Evolutionary conservation across 2,329 filamentous ascomycete species (phyloP), one percentile per base, ranked within the genome.

Genomic region (Orbilia ellipsospora): DNA sequence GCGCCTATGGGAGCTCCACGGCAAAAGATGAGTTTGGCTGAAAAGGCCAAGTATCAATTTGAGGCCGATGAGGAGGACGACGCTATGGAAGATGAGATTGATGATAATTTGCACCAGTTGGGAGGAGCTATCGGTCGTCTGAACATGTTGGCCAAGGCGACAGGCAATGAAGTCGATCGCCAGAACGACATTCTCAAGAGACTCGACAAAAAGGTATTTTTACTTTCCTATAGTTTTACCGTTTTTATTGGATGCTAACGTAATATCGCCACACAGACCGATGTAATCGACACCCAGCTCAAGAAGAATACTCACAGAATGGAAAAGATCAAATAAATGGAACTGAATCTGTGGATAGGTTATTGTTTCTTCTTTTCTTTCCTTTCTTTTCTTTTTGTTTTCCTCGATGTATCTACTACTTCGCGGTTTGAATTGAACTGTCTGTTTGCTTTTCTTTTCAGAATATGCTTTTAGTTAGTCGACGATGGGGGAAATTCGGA

Each of bases 171-270:
- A 81, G 86, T 95, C 23, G 89, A 92, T 76, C 84, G 87, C 70
- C 92, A 96, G 84, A 96, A 96, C 83, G 87, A 87, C 79, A 87
- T 90, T 80, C 90, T 97, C 80, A 90, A 91, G 77, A 87, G 89
- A 73, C 92, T 97, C 80, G 91, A 88, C 78, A 85, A 85, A 78
- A 96, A 96, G 90, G 91, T 91, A 83, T 81, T 79, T 74, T 42
- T 18, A 10, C 5, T 52, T 23, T 23, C 12, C 12, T 18, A 18
- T 52, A 52, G 3, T 15, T 48, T 48, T 48, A 18, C 44, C 13
- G 2, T n/a, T 10, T 15, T 12, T 52, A 2, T n/a, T 10, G 7
- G n/a, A 13, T 23, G 16, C 48, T 52, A 52, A 52, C 20, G 6
- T 23, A 23, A 18, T 20, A 5, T 52, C 26, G 10, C 4, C n/a